These are phyloP conservation scores for Hortiboletus flavorubellus DNA, from an alignment of 768 basidiomycete genomes.

Conservation along the genomic window DNA sequence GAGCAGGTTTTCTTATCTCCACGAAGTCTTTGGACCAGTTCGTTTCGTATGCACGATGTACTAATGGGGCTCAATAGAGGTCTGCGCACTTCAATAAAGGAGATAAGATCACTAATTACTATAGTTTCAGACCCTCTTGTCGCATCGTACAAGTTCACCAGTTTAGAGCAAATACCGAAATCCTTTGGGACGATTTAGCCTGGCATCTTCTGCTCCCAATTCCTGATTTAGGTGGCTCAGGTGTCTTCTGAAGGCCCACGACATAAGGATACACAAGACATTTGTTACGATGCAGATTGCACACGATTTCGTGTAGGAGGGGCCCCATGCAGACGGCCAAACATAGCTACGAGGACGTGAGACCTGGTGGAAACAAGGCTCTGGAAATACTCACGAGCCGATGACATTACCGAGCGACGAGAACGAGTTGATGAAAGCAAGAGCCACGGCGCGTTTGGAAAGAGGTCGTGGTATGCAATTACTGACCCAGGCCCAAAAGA, in stretches of 20 bases:
- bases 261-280: constrained; percentile 48
- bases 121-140: background rate
- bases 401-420: constrained; percentile 81
- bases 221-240: constrained; percentile 40
- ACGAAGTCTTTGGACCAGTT: background rate
- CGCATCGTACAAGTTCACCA: background rate
- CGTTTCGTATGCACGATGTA: background rate
- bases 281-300: constrained; percentile 66
- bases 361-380: background rate
- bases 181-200: constrained; percentile 33
- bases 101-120: background rate
- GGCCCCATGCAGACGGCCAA: constrained; percentile 70
- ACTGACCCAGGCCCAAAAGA: constrained; percentile 53
- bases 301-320: constrained; percentile 66
- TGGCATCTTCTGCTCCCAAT: constrained; percentile 38
- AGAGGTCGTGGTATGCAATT: constrained; percentile 71
- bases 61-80: background rate
- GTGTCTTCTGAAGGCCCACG: constrained; percentile 46
- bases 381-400: constrained; percentile 58
- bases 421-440: constrained; percentile 80
- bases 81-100: background rate
- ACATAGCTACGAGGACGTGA: constrained; percentile 44
- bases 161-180: constrained; percentile 47
- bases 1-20: background rate
- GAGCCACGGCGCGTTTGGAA: constrained; percentile 84